Conservation (phyloP, 2,329 filamentous ascomycete species). For the Hypocreales sp. region DNA sequence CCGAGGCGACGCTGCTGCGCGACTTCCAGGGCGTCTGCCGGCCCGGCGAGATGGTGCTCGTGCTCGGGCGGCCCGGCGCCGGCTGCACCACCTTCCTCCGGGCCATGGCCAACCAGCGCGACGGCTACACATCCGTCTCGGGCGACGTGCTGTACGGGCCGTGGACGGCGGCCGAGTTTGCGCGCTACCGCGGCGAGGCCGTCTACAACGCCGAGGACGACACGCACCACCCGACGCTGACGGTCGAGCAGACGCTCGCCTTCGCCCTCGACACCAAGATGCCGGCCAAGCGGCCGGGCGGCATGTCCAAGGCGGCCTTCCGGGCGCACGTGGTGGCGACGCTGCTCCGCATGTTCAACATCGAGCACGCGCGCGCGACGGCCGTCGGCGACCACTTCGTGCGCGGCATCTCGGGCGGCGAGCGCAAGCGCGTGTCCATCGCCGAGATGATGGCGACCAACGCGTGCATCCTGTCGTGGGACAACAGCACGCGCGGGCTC, state of each 20-base stretch:
- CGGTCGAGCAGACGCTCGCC: conserved; percentile 72
- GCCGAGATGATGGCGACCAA: conserved; percentile 70
- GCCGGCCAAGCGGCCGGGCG: conserved; percentile 62
- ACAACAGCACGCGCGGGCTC: conserved; percentile 56
- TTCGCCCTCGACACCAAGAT: conserved; percentile 80
- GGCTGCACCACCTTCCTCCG: conserved; percentile 58
- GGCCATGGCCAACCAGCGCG: conserved; percentile 49
- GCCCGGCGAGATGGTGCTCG: conserved; percentile 79
- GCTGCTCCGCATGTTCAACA: conserved; percentile 84
- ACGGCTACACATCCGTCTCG: conserved; percentile 35
- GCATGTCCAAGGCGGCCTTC: conserved; percentile 57
- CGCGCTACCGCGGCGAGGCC: conserved; percentile 63
- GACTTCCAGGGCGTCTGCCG: conserved; percentile 55
- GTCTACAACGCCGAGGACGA: conserved; percentile 74
- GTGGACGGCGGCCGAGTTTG: conserved; percentile 56
- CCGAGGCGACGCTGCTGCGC: conserved; percentile 58
- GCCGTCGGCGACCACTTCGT: conserved; percentile 73
- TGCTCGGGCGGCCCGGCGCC: conserved; percentile 62
- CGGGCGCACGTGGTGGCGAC: conserved; percentile 60
- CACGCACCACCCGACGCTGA: conserved; percentile 70
- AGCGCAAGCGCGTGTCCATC: conserved; percentile 68
- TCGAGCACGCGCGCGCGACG: conserved; percentile 74
- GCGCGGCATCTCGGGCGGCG: conserved; percentile 65
- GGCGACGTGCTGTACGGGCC: conserved; percentile 69
- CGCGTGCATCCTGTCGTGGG: conserved; percentile 59